Evolutionary conservation across 345 rosid species (phyloP), one percentile per base, ranked within the genome.

Genomic region (Eutrema yunnanense): DNA sequence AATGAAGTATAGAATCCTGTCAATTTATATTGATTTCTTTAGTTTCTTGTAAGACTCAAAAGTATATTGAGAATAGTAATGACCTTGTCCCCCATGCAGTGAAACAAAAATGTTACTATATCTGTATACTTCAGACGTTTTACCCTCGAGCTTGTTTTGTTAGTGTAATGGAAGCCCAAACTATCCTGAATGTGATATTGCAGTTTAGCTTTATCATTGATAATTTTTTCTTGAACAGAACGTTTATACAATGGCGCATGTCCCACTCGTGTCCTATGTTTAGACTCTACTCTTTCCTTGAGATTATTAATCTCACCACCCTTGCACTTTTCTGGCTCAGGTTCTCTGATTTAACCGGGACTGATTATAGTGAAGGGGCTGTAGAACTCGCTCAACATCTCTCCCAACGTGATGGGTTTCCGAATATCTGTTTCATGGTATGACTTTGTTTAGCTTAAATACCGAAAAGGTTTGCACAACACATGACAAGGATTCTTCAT

Each of bases 291-390:
- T 22, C 14, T 33, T 72, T 13, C 33, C 9, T 8, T 61, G 34
- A 6, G 9, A 59, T 27, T 27, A 5, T 4, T 19, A 47, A 48
- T 48, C 67, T 49, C 62, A 48, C 32, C 33, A 42, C 6, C 29
- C 51, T 68, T 57, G 26, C 49, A 33, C 50, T 69, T 73, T 75
- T 40, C 70, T 68, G 47, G 52, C 77, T 65, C 84, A 92, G 99
- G 86, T 95, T 90, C 84, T 80, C 94, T 71, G 98, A 90, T 75
- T 84, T 92, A 78, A 95, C 96, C 9, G 99, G 98, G 71, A 78
- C 79, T 59, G 98, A 95, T 74, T 95, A 95, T 51, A 92, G 96
- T 69, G 98, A 95, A 80, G 90, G 90, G 29, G 99, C 98, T 3
- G 78, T 92, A 69, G 82, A 86, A 77, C 99, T 95, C 34, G 94